Evolutionary conservation across 2,329 filamentous ascomycete species (phyloP).

Genomic region (Cercospora janseana): DNA sequence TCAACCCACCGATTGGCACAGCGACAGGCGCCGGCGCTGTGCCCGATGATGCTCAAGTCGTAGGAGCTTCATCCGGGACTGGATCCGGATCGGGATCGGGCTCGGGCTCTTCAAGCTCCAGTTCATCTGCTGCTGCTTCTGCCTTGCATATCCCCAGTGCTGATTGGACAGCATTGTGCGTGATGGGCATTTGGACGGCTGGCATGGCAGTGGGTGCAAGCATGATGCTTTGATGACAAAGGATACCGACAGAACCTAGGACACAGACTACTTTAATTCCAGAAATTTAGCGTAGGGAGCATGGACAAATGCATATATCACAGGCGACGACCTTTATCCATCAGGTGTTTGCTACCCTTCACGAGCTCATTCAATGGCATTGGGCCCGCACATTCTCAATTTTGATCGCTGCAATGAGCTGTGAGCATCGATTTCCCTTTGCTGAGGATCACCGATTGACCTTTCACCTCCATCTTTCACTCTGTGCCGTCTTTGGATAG

Average conservation of each 20-base stretch:
- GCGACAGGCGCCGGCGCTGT: slow-evolving; percentile 36
- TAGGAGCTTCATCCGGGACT: not conserved
- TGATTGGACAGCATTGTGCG: slow-evolving; percentile 19
- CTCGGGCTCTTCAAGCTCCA: slow-evolving; percentile 6
- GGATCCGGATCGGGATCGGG: too few relatives aligned
- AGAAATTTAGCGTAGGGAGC: too few relatives aligned
- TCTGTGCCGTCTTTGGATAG: too few relatives aligned
- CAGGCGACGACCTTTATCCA: too few relatives aligned
- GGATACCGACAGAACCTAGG: slow-evolving; percentile 16
- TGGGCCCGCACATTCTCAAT: too few relatives aligned
- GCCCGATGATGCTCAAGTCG: slow-evolving; percentile 26
- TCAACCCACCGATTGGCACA: slow-evolving; percentile 29
- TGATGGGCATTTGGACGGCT: slow-evolving; percentile 16
- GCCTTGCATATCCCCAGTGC: slow-evolving; percentile 15
- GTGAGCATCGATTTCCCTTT: too few relatives aligned
- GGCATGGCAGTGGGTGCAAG: slow-evolving; percentile 19
- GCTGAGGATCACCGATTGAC: too few relatives aligned
- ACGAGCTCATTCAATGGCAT: too few relatives aligned
- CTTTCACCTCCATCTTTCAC: too few relatives aligned
- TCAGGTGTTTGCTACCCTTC: too few relatives aligned
- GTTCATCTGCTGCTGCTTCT: slow-evolving; percentile 15
- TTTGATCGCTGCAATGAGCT: too few relatives aligned
- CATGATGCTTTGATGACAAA: slow-evolving; percentile 22
- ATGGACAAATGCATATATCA: too few relatives aligned
- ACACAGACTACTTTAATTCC: slow-evolving; percentile 8